Evolutionary conservation across 148 eudicot species (phyloP), one percentile per base, ranked within the genome.

Genomic region (Fagopyrum tataricum): DNA sequence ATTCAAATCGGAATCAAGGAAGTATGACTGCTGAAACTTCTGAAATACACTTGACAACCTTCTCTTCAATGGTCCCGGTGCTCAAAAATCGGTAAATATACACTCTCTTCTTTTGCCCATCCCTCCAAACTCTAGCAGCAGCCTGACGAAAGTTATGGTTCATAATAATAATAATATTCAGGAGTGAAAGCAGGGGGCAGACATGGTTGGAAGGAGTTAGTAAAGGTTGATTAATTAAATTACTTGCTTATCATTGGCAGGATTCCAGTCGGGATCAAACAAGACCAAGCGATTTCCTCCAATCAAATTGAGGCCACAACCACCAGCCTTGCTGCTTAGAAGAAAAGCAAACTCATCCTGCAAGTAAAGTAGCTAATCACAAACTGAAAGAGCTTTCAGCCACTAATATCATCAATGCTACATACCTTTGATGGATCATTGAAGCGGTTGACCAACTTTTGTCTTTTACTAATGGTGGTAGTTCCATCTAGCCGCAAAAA

Each of bases 191-290:
- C 2, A 48, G 37, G 44, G 20, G 11, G 14, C 6, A 13, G 51
- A 72, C 75, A 37, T 55, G 6, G 18, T 43, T 18, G 39, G 18
- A 39, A 58, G 18, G 47, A 61, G 44, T 23, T 8, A 11, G 20
- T 59, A 12, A 78, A 9, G 52, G 61, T 42, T 7, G 41, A 41
- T 21, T 31, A 48, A 23, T 67, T 18, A 24, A 51, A 72, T 83
- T 90, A 96, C 99, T 85, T 96, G 99, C 88, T 96, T 96, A 83
- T 96, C 99, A 85, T 96, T 96, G 77, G 99, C 99, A 81, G 99
- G 99, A 84, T 96, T 96, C 99, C 99, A 96, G 80, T 96, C 99
- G 77, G 99, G 99, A 86, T 96, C 99, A 79, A 96, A 96, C 78
- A 96, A 87, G 76, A 96, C 96, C 76, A 96, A 84, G 58, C 99